A percentile compares a stretch with the other conserved stretches of the same genome.
These are phyloP conservation scores for Kwoniella sp. DNA, from an alignment of 768 basidiomycete genomes.

Conservation along the genomic window DNA sequence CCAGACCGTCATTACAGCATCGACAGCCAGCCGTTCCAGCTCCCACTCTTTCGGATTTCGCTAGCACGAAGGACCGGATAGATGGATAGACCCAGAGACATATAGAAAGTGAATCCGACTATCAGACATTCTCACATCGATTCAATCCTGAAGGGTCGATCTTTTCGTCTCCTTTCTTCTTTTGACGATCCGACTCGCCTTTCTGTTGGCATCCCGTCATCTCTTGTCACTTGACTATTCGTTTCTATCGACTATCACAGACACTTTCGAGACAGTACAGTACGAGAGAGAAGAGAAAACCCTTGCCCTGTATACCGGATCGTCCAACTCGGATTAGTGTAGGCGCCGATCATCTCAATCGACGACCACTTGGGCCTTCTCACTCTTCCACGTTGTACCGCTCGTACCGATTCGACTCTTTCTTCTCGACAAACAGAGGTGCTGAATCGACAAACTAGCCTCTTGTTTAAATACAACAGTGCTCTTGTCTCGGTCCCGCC, in stretches of 20 bases:
- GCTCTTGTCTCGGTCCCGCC: neutral
- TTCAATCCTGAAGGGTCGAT: neutral
- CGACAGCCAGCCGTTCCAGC: neutral
- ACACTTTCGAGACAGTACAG: too few relatives aligned
- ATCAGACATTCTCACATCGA: neutral
- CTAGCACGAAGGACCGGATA: neutral
- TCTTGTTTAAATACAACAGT: neutral
- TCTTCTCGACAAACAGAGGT: neutral
- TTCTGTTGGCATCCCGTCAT: neutral
- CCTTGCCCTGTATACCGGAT: neutral
- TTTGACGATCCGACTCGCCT: neutral
- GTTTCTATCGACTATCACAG: neutral
- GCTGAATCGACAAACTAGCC: neutral
- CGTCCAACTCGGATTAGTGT: neutral
- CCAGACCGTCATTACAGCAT: neutral
- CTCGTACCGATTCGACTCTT: neutral
- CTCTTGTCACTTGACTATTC: neutral
- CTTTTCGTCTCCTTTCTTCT: neutral
- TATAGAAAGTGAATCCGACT: neutral
- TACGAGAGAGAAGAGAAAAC: neutral
- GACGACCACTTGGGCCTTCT: neutral
- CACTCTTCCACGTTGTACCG: neutral
- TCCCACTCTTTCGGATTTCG: conserved; percentile 1
- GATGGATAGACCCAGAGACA: neutral
- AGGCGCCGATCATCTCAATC: neutral